Evolutionary conservation across 1,284 basidiomycete species (phyloP).

Genomic region (Leccinum fallax): DNA sequence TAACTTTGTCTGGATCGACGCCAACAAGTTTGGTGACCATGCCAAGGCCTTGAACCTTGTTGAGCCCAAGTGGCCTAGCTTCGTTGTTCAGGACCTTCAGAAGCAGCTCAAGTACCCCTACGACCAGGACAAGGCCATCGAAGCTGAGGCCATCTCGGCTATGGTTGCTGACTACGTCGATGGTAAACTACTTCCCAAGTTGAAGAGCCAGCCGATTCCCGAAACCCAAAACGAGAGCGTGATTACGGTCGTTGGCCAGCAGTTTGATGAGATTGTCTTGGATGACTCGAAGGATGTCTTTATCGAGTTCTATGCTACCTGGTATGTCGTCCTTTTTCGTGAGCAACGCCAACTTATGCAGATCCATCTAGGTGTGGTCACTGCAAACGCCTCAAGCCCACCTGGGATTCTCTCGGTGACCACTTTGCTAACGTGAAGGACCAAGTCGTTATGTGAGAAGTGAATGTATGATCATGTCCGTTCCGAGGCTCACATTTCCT

Average conservation of each 20-base stretch:
- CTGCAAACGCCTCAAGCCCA: constrained; percentile 96
- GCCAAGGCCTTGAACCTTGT: constrained; percentile 91
- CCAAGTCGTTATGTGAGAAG: constrained; percentile 76
- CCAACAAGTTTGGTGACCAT: constrained; percentile 93
- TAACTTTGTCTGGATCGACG: constrained; percentile 99
- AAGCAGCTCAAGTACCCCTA: constrained; percentile 91
- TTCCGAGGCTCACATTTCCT: constrained; percentile 11
- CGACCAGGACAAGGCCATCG: constrained; percentile 67
- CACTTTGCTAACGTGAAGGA: constrained; percentile 80
- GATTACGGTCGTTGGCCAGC: constrained; percentile 84
- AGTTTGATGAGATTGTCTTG: constrained; percentile 85
- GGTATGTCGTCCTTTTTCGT: constrained; percentile 55
- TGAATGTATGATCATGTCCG: constrained; percentile 1
- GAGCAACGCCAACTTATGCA: background rate
- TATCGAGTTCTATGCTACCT: constrained; percentile 96
- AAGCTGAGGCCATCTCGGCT: constrained; percentile 55
- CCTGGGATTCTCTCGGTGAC: constrained; percentile 91
- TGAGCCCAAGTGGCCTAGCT: constrained; percentile 88
- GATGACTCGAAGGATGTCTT: constrained; percentile 95
- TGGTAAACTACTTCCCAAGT: constrained; percentile 78
- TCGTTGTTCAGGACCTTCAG: constrained; percentile 89
- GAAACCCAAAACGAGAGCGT: constrained; percentile 83
- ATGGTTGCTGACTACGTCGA: constrained; percentile 71
- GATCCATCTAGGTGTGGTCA: constrained; percentile 73
- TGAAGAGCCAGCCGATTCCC: constrained; percentile 93